Evolutionary conservation across 768 basidiomycete genomes (phyloP).

Genomic region (Hysterangium stoloniferum): DNA sequence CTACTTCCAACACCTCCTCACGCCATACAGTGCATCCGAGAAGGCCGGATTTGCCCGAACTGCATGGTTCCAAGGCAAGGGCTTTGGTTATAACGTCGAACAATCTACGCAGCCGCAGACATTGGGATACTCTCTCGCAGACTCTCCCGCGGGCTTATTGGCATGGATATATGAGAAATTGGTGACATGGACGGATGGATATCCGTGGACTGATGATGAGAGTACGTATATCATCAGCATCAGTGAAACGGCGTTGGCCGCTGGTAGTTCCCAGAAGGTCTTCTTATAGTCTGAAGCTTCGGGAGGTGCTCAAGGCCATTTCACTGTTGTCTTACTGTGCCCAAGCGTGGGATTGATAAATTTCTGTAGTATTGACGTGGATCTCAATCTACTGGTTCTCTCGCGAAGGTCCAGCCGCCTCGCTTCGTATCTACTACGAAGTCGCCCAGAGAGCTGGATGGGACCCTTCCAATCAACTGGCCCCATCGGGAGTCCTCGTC

Average conservation of each 20-base stretch:
- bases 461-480: neutral
- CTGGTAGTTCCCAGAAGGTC: too few relatives aligned
- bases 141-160: constrained; percentile 49
- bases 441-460: constrained; percentile 6
- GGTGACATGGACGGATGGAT: constrained; percentile 40
- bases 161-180: constrained; percentile 38
- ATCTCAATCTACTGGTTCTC: constrained; percentile 54
- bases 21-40: constrained; percentile 24
- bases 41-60: constrained; percentile 20
- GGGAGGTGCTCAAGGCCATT: too few relatives aligned
- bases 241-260: neutral
- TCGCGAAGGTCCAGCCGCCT: constrained; percentile 48
- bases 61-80: constrained; percentile 20
- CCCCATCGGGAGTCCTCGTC: constrained; percentile 29
- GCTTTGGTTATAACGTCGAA: constrained; percentile 31
- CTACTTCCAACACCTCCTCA: constrained; percentile 23
- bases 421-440: constrained; percentile 54
- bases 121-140: constrained; percentile 44
- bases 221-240: constrained; percentile 22
- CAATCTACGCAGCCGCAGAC: constrained; percentile 47
- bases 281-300: too few relatives aligned
- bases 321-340: too few relatives aligned
- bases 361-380: constrained; percentile 46
- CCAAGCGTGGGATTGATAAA: too few relatives aligned
- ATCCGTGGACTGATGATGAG: constrained; percentile 53